Conservation (phyloP, 2,329 filamentous ascomycete species). For the Fusarium scirpi region DNA sequence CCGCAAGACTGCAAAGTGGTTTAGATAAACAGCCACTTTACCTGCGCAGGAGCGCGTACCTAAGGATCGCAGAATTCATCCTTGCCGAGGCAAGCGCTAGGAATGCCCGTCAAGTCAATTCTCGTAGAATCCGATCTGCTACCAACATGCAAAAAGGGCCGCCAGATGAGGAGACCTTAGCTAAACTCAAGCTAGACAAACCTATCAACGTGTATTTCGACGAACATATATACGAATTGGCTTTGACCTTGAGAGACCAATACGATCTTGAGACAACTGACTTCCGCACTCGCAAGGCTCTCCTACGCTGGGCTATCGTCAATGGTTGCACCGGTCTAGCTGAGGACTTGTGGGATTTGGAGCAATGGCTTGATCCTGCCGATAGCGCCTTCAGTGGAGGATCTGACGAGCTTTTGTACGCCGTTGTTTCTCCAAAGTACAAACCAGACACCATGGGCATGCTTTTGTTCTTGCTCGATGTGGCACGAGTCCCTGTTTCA, state of each 20-base stretch:
- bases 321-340: neutral
- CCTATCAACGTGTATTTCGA: neutral
- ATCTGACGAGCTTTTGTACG: neutral
- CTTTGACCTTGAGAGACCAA: neutral
- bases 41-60: neutral
- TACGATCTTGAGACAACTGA: neutral
- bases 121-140: neutral
- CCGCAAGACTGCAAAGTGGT: neutral
- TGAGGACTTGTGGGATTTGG: neutral
- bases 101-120: neutral
- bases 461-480: neutral
- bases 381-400: neutral
- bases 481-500: neutral
- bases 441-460: neutral
- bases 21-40: rapidly evolving
- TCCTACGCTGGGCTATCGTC: neutral
- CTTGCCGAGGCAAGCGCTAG: neutral
- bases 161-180: neutral
- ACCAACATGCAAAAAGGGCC: rapidly evolving
- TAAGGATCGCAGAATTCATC: neutral
- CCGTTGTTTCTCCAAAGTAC: neutral
- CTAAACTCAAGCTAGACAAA: neutral
- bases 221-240: neutral
- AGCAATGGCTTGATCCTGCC: neutral
- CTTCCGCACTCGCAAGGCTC: neutral